A percentile compares a stretch with the other conserved stretches of the same genome.
Evolutionary conservation across 2,329 filamentous ascomycete species (phyloP).

Genomic region (Cercospora zeae-maydis): DNA sequence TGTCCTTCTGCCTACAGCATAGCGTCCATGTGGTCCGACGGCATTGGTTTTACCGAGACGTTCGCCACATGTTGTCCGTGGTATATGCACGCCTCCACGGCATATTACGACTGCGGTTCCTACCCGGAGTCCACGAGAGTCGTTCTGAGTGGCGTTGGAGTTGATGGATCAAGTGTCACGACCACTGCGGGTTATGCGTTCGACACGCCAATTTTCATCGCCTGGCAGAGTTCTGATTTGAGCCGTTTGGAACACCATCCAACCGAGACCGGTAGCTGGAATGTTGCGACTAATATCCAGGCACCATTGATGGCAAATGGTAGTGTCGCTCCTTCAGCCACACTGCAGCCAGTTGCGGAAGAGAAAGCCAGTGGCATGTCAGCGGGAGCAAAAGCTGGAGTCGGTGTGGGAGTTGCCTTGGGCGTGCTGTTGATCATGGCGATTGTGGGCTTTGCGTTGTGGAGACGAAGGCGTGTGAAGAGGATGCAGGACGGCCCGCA

Average conservation of each 20-base stretch:
- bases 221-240: slow-evolving; percentile 13
- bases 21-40: slow-evolving; percentile 10
- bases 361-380: not conserved
- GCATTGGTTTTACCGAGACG: not conserved
- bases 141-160: not conserved
- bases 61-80: slow-evolving; percentile 17
- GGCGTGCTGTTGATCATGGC: slow-evolving; percentile 3
- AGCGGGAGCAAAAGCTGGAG: slow-evolving; percentile 12
- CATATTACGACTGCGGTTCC: slow-evolving; percentile 16
- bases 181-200: slow-evolving; percentile 9
- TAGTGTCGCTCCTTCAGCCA: not conserved
- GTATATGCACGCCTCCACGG: slow-evolving; percentile 16
- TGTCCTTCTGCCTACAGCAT: slow-evolving; percentile 13
- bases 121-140: slow-evolving; percentile 12
- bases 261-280: slow-evolving; percentile 8
- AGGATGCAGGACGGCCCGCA: not conserved
- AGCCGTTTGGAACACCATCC: slow-evolving; percentile 6
- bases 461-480: slow-evolving; percentile 4
- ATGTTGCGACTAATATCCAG: not conserved
- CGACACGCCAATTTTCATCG: slow-evolving; percentile 16
- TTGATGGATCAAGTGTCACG: not conserved
- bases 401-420: slow-evolving; percentile 11
- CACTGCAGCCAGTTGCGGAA: not conserved
- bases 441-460: slow-evolving; percentile 1
- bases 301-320: not conserved